Evolutionary conservation across 495 filamentous ascomycete species (phyloP).

Genomic region (Penicillium nucicola): DNA sequence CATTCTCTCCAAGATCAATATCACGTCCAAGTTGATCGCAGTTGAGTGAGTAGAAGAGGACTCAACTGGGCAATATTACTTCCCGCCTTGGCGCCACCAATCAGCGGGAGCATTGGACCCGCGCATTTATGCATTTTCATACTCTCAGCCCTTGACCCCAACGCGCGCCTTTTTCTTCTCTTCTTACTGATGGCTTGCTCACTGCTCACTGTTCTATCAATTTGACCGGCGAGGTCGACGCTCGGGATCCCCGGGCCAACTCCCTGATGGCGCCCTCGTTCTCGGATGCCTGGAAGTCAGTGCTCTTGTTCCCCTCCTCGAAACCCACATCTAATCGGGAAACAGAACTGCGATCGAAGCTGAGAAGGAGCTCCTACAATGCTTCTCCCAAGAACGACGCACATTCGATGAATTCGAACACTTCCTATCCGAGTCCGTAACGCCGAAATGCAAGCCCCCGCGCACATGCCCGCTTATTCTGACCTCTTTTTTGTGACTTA

Average conservation of each 20-base stretch:
- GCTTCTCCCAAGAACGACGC: slow-evolving; percentile 50
- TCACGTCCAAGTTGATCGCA: neutral
- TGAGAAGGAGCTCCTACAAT: slow-evolving; percentile 48
- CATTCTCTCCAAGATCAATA: neutral
- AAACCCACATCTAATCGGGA: slow-evolving; percentile 16
- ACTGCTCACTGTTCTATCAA: slow-evolving; percentile 41
- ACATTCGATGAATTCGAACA: slow-evolving; percentile 57
- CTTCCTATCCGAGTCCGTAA: slow-evolving; percentile 55
- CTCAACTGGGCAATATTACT: neutral
- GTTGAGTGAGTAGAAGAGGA: neutral
- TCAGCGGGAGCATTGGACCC: neutral
- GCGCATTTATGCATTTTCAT: slow-evolving; percentile 11
- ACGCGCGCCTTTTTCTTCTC: slow-evolving; percentile 1
- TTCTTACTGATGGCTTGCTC: slow-evolving; percentile 43
- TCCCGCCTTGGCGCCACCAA: slow-evolving; percentile 11
- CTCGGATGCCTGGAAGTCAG: slow-evolving; percentile 51
- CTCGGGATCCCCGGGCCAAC: slow-evolving; percentile 43
- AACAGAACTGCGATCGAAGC: slow-evolving; percentile 42
- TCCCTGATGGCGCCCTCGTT: slow-evolving; percentile 48
- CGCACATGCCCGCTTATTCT: slow-evolving; percentile 19
- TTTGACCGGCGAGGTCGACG: slow-evolving; percentile 55
- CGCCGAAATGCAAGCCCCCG: neutral
- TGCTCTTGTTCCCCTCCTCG: slow-evolving; percentile 13
- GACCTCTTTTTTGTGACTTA: slow-evolving; percentile 28
- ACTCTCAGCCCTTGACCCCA: slow-evolving; percentile 3